Conservation (phyloP, 116 monocot species). For the Cymodocea nodosa region DNA sequence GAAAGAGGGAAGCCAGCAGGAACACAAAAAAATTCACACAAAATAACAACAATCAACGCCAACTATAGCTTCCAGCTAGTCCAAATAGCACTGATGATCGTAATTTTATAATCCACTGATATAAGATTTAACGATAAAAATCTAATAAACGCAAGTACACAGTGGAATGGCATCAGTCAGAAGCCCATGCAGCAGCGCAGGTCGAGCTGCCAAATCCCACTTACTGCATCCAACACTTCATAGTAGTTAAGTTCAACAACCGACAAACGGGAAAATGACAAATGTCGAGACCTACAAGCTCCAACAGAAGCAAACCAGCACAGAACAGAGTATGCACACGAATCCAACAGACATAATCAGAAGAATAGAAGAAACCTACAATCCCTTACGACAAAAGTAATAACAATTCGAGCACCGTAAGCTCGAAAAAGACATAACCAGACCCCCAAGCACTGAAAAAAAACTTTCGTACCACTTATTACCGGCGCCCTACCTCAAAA, state of each 20-base stretch:
- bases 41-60: not conserved
- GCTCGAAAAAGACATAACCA: too few relatives aligned
- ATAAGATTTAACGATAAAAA: not conserved
- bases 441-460: not conserved
- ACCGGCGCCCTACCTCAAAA: conserved; percentile 7
- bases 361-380: not conserved
- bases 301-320: not conserved
- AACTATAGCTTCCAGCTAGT: not conserved
- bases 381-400: too few relatives aligned
- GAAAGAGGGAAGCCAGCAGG: not conserved
- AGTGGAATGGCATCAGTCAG: not conserved
- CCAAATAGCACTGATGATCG: not conserved
- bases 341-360: not conserved
- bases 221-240: not conserved
- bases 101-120: too few relatives aligned
- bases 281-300: not conserved
- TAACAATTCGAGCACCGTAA: too few relatives aligned
- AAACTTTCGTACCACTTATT: too few relatives aligned
- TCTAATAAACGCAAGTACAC: not conserved
- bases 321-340: not conserved
- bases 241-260: too few relatives aligned
- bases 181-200: too few relatives aligned
- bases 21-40: not conserved
- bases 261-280: not conserved
- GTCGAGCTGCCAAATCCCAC: too few relatives aligned